Percentiles rank a stretch among this genome's conserved stretches.
phyloP scores from a whole-genome alignment of 2,329 filamentous ascomycete species.

The Lasiodiplodia citricola region DNA sequence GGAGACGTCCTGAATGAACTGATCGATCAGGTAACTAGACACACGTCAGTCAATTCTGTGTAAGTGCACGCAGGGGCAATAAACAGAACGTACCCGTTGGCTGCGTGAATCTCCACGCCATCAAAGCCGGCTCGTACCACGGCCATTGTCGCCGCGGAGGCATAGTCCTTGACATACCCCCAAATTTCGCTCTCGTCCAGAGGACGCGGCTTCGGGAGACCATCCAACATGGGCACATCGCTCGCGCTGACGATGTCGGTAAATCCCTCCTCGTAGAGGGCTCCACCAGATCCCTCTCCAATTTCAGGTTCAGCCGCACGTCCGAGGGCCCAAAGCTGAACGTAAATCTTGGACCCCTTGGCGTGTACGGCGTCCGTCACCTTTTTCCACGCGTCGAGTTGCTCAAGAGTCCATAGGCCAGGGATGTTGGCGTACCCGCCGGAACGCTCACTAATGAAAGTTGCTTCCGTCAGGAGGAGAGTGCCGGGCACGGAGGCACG shows the following conservation, averaged over 20 bases:
- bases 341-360: constrained; percentile 63
- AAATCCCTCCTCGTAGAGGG: constrained; percentile 26
- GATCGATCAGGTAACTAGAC: constrained; percentile 64
- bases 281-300: constrained; percentile 39
- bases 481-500: constrained; percentile 59
- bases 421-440: constrained; percentile 45
- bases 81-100: constrained; percentile 55
- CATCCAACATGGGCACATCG: constrained; percentile 5
- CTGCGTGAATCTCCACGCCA: constrained; percentile 62
- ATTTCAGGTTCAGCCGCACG: constrained; percentile 53
- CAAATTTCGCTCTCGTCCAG: constrained; percentile 48
- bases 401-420: constrained; percentile 55
- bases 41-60: background rate
- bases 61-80: too few relatives aligned
- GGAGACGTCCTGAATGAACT: constrained; percentile 66
- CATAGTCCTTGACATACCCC: constrained; percentile 45
- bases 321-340: constrained; percentile 67
- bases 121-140: constrained; percentile 61
- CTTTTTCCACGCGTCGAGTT: constrained; percentile 64
- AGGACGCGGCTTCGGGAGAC: constrained; percentile 38
- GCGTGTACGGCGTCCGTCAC: constrained; percentile 67
- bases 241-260: background rate
- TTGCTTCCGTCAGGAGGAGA: constrained; percentile 64
- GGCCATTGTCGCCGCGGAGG: constrained; percentile 50
- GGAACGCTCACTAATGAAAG: constrained; percentile 54